Evolutionary conservation across 2,329 filamentous ascomycete species (phyloP).

Genomic region (Talaromyces sp.): DNA sequence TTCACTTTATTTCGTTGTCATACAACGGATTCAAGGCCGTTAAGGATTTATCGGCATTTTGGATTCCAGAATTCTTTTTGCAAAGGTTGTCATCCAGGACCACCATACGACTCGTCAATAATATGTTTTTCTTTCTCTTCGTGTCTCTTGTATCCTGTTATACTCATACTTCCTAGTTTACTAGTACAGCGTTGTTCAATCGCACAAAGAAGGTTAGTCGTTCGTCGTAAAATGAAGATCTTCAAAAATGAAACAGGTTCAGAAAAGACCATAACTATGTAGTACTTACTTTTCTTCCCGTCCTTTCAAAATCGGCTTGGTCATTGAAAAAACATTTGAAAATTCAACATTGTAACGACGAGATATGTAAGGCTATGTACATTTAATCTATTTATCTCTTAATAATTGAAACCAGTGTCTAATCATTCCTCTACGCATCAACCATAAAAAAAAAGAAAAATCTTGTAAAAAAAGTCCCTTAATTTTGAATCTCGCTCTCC

Average conservation of each 20-base stretch:
- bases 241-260: not conserved
- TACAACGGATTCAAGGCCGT: not conserved
- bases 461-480: not conserved
- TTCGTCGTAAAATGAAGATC: not conserved
- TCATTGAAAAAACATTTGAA: not conserved
- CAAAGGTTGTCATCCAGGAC: not conserved
- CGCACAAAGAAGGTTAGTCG: not conserved
- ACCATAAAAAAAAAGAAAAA: not conserved
- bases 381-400: not conserved
- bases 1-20: not conserved
- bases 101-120: not conserved
- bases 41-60: not conserved
- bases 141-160: not conserved
- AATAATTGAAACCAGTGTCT: not conserved
- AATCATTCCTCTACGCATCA: not conserved
- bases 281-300: too few species aligned
- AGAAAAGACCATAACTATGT: not conserved
- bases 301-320: not conserved
- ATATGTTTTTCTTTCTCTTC: not conserved
- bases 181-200: not conserved
- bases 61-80: not conserved
- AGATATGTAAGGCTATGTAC: not conserved
- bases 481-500: conserved; percentile 61
- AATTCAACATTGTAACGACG: not conserved
- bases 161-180: not conserved